Base-by-base conservation (phyloP, 2,329 filamentous ascomycete species). In the Penicillium sp. region DNA sequence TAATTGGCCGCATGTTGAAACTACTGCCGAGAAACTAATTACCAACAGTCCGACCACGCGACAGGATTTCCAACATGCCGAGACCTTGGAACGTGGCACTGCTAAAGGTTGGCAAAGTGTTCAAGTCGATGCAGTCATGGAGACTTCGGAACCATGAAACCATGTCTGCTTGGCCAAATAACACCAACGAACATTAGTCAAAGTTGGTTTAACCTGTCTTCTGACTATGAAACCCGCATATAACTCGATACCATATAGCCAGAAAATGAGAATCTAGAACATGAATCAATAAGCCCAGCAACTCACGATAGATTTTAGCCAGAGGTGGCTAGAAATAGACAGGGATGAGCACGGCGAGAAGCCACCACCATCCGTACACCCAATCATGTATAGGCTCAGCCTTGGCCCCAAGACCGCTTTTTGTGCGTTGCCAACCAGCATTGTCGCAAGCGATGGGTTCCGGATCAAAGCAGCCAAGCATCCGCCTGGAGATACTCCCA, bases 391-490 rank as follows among this genome's bases (percentile, higher is more conserved):
- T 22, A 22, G 35, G 53, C 22, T 22, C 26, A 33, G 35, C 12
- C 40, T 44, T 8, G 40, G 24, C 35, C 55, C 63, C 54, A 63
- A 60, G 60, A 65, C 53, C 49, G 42, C n/a, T 49, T 42, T 56
- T 42, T 56, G 56, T 56, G 37, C 53, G 19, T 24, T 49, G 53
- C 30, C 26, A 28, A 53, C 62, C 49, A 37, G 33, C 28, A 60
- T 56, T 28, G 35, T 60, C 55, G 53, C 28, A 58, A 58, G 54
- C 40, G 55, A 45, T 58, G 55, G 53, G 28, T 33, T 12, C 38
- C 24, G 35, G 57, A 55, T 55, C 37, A 58, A 28, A 64, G 28
- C 38, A 63, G 67, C 66, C 66, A 67, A 67, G 67, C 56, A 58
- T 61, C 40, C 33, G 37, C 24, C 24, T 37, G 44, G 28, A 38